These are phyloP conservation scores for Aspergillus wentii DNA, from an alignment of 495 filamentous ascomycete species.

Conservation along the genomic window DNA sequence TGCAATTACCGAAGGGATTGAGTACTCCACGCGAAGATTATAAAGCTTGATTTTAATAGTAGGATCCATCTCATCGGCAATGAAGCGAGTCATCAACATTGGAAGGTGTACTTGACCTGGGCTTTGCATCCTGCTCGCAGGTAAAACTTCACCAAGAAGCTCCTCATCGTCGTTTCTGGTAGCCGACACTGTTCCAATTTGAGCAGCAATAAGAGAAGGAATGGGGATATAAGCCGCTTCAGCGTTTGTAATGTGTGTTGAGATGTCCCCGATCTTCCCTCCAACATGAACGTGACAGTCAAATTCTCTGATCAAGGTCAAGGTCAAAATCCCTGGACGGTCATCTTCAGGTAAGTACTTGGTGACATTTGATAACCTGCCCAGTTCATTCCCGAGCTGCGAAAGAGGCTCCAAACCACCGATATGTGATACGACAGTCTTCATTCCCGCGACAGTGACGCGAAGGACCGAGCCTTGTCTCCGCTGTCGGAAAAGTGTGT, in stretches of 20 bases:
- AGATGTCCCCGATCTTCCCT: constrained; percentile 60
- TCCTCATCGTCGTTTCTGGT: constrained; percentile 64
- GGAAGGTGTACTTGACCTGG: constrained; percentile 33
- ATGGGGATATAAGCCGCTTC: constrained; percentile 82
- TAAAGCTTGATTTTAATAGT: constrained; percentile 81
- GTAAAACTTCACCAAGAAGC: constrained; percentile 54
- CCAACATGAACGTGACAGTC: constrained; percentile 54
- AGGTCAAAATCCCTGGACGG: constrained; percentile 78
- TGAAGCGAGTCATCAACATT: constrained; percentile 74
- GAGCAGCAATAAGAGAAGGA: constrained; percentile 73
- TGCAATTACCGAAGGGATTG: constrained; percentile 73
- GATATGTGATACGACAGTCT: constrained; percentile 51
- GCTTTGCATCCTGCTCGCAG: constrained; percentile 11
- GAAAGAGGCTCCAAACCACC: constrained; percentile 58
- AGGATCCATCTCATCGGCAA: constrained; percentile 92
- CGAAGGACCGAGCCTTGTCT: constrained; percentile 84
- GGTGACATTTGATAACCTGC: constrained; percentile 76
- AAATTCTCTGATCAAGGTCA: constrained; percentile 60
- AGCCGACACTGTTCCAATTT: constrained; percentile 55
- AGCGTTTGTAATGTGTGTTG: constrained; percentile 49
- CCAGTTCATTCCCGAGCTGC: constrained; percentile 70
- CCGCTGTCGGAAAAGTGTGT: constrained; percentile 85
- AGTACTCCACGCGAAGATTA: constrained; percentile 79
- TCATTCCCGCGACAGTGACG: constrained; percentile 56
- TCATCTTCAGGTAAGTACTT: constrained; percentile 97